Percentiles rank a stretch among this genome's conserved stretches.
These are phyloP conservation scores for Termitomyces sp. DNA, from an alignment of 768 basidiomycete species.

Conservation along the genomic window DNA sequence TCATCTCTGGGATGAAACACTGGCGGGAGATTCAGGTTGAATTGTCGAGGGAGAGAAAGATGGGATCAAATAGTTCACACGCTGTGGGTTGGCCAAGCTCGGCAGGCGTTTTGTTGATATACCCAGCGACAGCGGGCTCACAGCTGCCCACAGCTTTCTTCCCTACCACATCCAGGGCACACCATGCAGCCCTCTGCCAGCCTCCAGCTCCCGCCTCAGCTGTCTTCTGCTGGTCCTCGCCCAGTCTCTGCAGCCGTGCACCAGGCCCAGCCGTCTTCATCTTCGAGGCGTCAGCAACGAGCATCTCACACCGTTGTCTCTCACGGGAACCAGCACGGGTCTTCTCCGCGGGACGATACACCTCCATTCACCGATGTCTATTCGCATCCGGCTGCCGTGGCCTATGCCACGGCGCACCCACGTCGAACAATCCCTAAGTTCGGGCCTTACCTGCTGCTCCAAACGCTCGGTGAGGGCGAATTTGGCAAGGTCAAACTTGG, in stretches of 20 bases:
- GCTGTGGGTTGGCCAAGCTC: not conserved
- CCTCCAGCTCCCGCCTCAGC: constrained; percentile 22
- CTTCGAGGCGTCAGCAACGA: constrained; percentile 50
- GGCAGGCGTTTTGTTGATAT: constrained; percentile 4
- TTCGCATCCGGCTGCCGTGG: constrained; percentile 77
- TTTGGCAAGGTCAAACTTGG: constrained; percentile 99
- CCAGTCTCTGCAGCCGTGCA: constrained; percentile 57
- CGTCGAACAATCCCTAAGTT: constrained; percentile 88
- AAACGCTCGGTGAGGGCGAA: constrained; percentile 97
- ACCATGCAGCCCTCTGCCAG: constrained; percentile 18
- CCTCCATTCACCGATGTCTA: constrained; percentile 67
- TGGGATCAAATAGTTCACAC: constrained; percentile 8
- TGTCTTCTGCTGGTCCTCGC: constrained; percentile 39
- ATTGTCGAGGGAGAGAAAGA: not conserved
- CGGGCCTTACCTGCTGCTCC: constrained; percentile 91
- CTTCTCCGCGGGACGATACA: constrained; percentile 35
- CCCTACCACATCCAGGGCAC: constrained; percentile 2
- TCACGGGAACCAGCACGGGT: constrained; percentile 20
- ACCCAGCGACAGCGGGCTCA: constrained; percentile 1
- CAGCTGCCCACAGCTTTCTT: not conserved
- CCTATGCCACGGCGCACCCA: constrained; percentile 79
- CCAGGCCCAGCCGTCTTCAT: constrained; percentile 37
- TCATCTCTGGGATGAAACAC: not conserved
- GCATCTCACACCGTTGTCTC: constrained; percentile 71
- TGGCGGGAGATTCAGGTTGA: not conserved